Evolutionary conservation across 352 stramenopile species (phyloP), one percentile per base, ranked within the genome.

Genomic region (Phytophthora pluvialis): DNA sequence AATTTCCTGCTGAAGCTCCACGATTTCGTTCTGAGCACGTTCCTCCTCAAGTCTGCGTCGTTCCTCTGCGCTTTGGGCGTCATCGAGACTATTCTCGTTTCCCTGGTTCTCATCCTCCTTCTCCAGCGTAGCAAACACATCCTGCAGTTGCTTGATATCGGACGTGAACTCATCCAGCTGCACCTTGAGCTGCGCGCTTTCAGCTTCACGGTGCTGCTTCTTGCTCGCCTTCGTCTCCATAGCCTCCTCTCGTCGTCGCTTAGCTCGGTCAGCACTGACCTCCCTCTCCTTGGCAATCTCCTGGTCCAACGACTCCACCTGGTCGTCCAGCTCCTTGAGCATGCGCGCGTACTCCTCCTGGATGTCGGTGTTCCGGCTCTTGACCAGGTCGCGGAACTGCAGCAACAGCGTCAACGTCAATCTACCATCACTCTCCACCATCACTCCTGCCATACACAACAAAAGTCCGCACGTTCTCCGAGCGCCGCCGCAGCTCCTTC

Each of bases 331-430:
- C 42, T 91, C 80, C 52, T 83, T 83, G 8, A 91, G 71, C 80
- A 93, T 89, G 12, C 81, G 81, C 43, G 80, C 76, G 46, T 90
- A 93, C 54, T 90, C 80, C 31, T 91, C 81, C 67, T 92, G 84
- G 21, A 93, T 82, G 57, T 89, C 81, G 4, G 68, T 85, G 46
- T 93, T 93, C 55, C 83, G 75, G 29, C 72, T 93, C 39, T 80
- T 85, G 12, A 93, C 67, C 6, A 91, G 65, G 11, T 88, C 75
- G 16, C 66, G 76, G 49, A 91, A 90, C 78, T 93, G 60, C 28
- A 39, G 21, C 21, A 21, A 21, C 21, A 21, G 21, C 35, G 1
- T 25, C 28, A 25, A 1, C 13, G 21, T 36, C 8, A 40, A n/a
- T 54, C 18, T 9, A 18, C 28, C n/a, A 64, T 35, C 15, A 29